These are phyloP conservation scores for Luffa aegyptiaca DNA, from an alignment of 306 rosid species.

Conservation along the genomic window DNA sequence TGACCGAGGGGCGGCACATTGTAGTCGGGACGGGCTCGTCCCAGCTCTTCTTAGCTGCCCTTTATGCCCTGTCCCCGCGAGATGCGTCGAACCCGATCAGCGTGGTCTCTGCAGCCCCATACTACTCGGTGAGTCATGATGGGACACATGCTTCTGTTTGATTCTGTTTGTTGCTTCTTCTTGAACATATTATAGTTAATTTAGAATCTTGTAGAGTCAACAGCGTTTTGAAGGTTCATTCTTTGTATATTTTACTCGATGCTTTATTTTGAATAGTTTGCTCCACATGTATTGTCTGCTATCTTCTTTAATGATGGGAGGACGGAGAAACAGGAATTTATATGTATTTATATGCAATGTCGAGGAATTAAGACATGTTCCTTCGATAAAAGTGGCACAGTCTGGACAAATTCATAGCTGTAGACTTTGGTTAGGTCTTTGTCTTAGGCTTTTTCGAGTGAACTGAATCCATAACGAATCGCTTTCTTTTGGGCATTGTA, in stretches of 20 bases:
- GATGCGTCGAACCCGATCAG: slow-evolving; percentile 40
- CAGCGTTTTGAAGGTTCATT: not conserved
- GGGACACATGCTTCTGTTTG: not conserved
- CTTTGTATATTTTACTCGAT: not conserved
- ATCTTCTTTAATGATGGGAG: slow-evolving; percentile 1
- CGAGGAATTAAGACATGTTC: slow-evolving; percentile 8
- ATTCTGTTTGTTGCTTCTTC: slow-evolving; percentile 12
- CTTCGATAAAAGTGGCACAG: not conserved
- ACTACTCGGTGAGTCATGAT: slow-evolving; percentile 57
- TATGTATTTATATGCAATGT: slow-evolving; percentile 2
- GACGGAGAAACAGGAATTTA: not conserved
- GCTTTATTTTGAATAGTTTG: not conserved
- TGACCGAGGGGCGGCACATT: slow-evolving; percentile 51
- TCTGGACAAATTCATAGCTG: not conserved
- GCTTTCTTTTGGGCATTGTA: not conserved
- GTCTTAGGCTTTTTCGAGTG: not conserved
- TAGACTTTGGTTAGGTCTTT: not conserved
- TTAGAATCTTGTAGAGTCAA: not conserved
- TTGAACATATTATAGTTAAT: not conserved
- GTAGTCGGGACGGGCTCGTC: slow-evolving; percentile 96
- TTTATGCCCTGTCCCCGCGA: slow-evolving; percentile 58
- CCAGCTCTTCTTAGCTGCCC: slow-evolving; percentile 73
- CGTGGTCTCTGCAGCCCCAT: slow-evolving; percentile 68
- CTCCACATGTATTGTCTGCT: slow-evolving; percentile 4
- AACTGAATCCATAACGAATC: not conserved